Percentiles rank a stretch among this genome's conserved stretches.
Conservation (phyloP, 495 filamentous ascomycete species). For the Penicillium silybi region DNA sequence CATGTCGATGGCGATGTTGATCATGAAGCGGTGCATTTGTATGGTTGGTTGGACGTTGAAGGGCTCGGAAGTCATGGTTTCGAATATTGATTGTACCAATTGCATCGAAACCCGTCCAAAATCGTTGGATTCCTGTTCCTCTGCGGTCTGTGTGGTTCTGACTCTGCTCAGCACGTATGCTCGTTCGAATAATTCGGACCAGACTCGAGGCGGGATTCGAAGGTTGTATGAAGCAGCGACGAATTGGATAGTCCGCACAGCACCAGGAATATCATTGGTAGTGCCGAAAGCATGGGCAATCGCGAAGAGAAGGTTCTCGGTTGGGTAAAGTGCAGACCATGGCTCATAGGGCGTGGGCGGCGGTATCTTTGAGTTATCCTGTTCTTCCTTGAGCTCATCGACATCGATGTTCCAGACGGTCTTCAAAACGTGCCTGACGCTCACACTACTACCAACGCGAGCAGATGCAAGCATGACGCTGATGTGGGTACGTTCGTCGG, state of each 20-base stretch:
- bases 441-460: conserved; percentile 49
- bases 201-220: conserved; percentile 43
- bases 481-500: conserved; percentile 54
- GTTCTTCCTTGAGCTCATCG: conserved; percentile 27
- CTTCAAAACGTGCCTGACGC: conserved; percentile 46
- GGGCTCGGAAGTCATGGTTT: conserved; percentile 53
- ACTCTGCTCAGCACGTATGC: conserved; percentile 49
- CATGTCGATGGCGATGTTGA: conserved; percentile 30
- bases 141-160: conserved; percentile 14
- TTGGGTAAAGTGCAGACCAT: conserved; percentile 54
- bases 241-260: conserved; percentile 51
- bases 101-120: conserved; percentile 33
- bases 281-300: conserved; percentile 57
- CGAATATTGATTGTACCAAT: conserved; percentile 45
- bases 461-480: conserved; percentile 53
- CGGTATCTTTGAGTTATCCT: conserved; percentile 21
- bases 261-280: conserved; percentile 52
- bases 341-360: conserved; percentile 28
- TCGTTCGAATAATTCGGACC: conserved; percentile 58
- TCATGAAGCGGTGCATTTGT: conserved; percentile 48
- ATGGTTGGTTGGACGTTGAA: conserved; percentile 54
- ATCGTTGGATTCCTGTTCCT: background rate
- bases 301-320: conserved; percentile 47
- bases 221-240: conserved; percentile 54
- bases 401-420: conserved; percentile 59